Base-by-base conservation (phyloP, 495 filamentous ascomycete genomes). In the Aspergillus homomorphus region DNA sequence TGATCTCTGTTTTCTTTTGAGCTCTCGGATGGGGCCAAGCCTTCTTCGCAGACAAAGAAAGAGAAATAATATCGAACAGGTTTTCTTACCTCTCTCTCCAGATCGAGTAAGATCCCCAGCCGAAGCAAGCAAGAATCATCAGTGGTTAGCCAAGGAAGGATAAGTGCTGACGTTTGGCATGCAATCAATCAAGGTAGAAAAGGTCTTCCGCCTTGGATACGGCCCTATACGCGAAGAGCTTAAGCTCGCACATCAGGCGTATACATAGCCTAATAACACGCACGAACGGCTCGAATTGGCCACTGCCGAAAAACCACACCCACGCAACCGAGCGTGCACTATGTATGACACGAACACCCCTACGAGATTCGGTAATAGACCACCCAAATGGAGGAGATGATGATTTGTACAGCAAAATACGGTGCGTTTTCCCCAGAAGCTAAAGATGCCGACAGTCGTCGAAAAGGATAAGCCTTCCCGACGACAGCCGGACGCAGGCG, bases 1-100 rank as follows among this genome's bases (percentile, higher is more conserved):
- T 51, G 41, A 45, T 49, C 45, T 24, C n/a, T 43, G 57, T 42
- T 30, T 53, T n/a, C n/a, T n/a, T 54, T 51, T 45, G 38, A 15
- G 23, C 22, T 30, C 42, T 26, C 23, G 26, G 20, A 50, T 4
- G 16, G 33, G 33, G 30, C 22, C 54, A 52, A 33, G 6, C 21
- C 30, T 38, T 38, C 33, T 38, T 5, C 33, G 33, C 33, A 38
- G 33, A 38, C 4, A 7, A 38, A 4, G 26, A 28, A 5, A 14
- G 33, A 38, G 12, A 5, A 38, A 12, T 23, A 3, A 14, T 16
- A 50, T n/a, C 45, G 53, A 55, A 45, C 1, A 26, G 23, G 41
- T 21, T 48, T 24, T 38, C 33, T 38, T 38, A 12, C 33, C 7
- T 12, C 33, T 38, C 33, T 38, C 33, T 4, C 26, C 33, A 38